Evolutionary conservation across 345 rosid genomes (phyloP).

Genomic region (Arabis hirsuta): DNA sequence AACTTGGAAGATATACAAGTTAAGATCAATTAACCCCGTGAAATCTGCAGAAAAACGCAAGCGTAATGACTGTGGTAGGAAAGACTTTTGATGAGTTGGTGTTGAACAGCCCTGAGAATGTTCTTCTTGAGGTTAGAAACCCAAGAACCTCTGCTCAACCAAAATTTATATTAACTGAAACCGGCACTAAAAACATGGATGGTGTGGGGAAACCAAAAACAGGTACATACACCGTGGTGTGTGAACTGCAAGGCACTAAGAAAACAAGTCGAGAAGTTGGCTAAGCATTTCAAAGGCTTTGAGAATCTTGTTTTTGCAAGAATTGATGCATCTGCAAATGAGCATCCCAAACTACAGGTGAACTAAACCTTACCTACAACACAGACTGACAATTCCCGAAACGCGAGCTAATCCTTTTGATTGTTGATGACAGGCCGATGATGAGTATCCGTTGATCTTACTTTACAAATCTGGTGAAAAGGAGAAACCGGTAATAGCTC

Average conservation of each 20-base stretch:
- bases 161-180: not conserved
- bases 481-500: conserved; percentile 59
- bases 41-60: conserved; percentile 63
- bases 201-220: conserved; percentile 21
- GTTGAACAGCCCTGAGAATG: conserved; percentile 64
- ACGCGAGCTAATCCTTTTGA: not conserved
- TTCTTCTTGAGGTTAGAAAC: conserved; percentile 75
- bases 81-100: conserved; percentile 83
- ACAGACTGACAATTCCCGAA: not conserved
- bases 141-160: not conserved
- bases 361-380: conserved; percentile 3
- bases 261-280: conserved; percentile 80
- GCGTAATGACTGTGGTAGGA: conserved; percentile 64
- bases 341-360: conserved; percentile 81
- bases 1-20: not conserved
- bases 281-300: conserved; percentile 83
- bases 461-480: conserved; percentile 67
- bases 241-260: conserved; percentile 66
- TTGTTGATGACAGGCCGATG: conserved; percentile 48
- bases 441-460: conserved; percentile 68
- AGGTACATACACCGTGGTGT: conserved; percentile 95
- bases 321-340: conserved; percentile 88
- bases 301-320: conserved; percentile 66
- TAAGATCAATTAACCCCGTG: not conserved
- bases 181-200: not conserved